phyloP scores from a whole-genome alignment of 2,329 filamentous ascomycete species.

The Fusarium agapanthi region DNA sequence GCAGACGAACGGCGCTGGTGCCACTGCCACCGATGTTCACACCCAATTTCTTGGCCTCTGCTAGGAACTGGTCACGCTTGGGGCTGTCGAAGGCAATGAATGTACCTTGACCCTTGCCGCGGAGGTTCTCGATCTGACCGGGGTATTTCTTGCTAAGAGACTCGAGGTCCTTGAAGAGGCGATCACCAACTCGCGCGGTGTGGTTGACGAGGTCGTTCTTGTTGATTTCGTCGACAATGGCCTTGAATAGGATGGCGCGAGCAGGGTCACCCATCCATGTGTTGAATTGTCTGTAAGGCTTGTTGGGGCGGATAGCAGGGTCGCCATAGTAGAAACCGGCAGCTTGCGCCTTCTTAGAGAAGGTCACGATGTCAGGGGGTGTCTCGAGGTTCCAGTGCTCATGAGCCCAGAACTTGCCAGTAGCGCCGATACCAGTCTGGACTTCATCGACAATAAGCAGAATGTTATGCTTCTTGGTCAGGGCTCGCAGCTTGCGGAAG shows the following conservation, averaged over 20 bases:
- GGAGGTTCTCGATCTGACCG: conserved; percentile 80
- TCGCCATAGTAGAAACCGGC: conserved; percentile 93
- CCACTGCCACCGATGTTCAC: conserved; percentile 91
- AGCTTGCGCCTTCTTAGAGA: conserved; percentile 94
- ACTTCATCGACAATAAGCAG: conserved; percentile 94
- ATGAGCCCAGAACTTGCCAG: conserved; percentile 95
- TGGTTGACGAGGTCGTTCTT: conserved; percentile 79
- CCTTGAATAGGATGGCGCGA: conserved; percentile 84
- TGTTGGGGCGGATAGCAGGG: conserved; percentile 82
- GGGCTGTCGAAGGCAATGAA: conserved; percentile 94
- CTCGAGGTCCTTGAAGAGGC: conserved; percentile 77
- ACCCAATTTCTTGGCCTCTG: conserved; percentile 79
- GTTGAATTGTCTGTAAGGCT: conserved; percentile 96
- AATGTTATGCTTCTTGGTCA: conserved; percentile 80
- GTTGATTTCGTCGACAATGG: conserved; percentile 84
- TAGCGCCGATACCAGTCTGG: conserved; percentile 91
- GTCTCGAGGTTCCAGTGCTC: conserved; percentile 87
- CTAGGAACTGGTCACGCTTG: conserved; percentile 79
- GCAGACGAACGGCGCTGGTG: conserved; percentile 75
- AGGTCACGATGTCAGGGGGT: conserved; percentile 93
- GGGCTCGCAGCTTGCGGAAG: conserved; percentile 82
- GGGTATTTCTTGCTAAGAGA: conserved; percentile 76
- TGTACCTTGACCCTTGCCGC: conserved; percentile 87
- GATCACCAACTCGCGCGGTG: conserved; percentile 80
- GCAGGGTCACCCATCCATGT: conserved; percentile 97